Evolutionary conservation across 179 eudicot species (phyloP), one percentile per base, ranked within the genome.

Genomic region (Silene noctiflora): DNA sequence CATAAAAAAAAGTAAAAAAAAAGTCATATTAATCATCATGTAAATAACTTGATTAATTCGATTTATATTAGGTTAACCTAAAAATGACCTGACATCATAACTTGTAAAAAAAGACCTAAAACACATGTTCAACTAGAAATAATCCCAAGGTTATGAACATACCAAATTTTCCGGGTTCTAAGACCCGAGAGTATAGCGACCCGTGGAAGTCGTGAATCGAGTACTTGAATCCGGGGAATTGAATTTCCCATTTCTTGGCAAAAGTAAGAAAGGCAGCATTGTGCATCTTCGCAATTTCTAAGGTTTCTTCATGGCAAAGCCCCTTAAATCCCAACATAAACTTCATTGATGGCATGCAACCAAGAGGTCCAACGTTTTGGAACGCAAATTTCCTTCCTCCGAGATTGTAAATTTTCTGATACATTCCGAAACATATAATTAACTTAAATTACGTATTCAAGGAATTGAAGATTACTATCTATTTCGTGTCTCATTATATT

Each of bases 381-480:
- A 85, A 83, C 27, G 83, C 88, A 33, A 85, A 85, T 73, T 85
- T 85, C 53, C 88, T 66, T 58, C 86, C 88, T 71, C 88, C 88
- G 65, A 67, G 33, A 31, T 77, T 75, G 75, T 85, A 85, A 10
- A 85, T 74, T 17, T 83, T 79, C 88, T 85, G 60, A 66, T 59
- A 27, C 29, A 58, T 39, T 39, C 11, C 1, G 46, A 39, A 39
- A 39, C 46, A 39, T 1, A 39, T 39, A 1, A 39, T 39, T 39
- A 39, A 39, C 7, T 39, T 39, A 35, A 2, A 4, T 35, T 5
- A 35, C 8, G 0, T 35, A 35, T 27, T 1, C 29, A 27, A 1
- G 29, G n/a, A n/a, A n/a, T n/a, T n/a, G n/a, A n/a, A 27, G 29
- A 27, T 27, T 27, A 27, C 29, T 27, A 27, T 27, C n/a, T n/a